Base-by-base conservation (phyloP, 306 rosid genomes). In the Medicago lupulina region DNA sequence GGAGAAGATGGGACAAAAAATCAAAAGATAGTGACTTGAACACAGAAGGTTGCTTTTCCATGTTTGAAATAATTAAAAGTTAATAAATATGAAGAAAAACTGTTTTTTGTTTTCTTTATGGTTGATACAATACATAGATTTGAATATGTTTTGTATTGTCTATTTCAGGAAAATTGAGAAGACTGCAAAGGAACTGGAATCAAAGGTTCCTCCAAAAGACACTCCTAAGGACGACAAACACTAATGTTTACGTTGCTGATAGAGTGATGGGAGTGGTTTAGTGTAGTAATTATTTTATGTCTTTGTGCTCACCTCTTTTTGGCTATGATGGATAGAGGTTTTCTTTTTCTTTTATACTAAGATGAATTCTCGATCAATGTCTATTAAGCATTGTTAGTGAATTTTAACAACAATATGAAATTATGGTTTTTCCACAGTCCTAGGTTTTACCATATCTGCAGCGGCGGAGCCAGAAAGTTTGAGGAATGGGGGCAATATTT, bases 201-300 rank as follows among this genome's bases (percentile, higher is more conserved):
- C 87, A 28, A 86, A 86, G 80, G 79, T 67, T 72, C 81, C 82
- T 72, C 64, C 80, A 5, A 83, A 83, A 73, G 87, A 81, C 60
- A 60, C 7, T 61, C 76, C 82, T 60, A 83, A 81, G 86, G 75
- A 86, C 55, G 82, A 83, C 72, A 86, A 76, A 36, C 74, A 83
- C 64, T 86, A 70, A 78, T 74, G 61, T 74, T 49, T 44, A 50
- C 71, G 54, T 41, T 5, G 53, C 57, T 54, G 28, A 65, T 65
- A 5, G 16, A 28, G 62, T 54, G 73, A 39, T 28, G 34, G 65
- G 36, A 28, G n/a, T n/a, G n/a, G n/a, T n/a, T n/a, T n/a, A n/a
- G n/a, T n/a, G n/a, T n/a, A n/a, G n/a, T n/a, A n/a, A n/a, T n/a
- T n/a, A n/a, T n/a, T n/a, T n/a, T n/a, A n/a, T n/a, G n/a, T n/a